A percentile compares a stretch with the other conserved stretches of the same genome.
phyloP scores from a whole-genome alignment of 2,329 filamentous ascomycete genomes.

The Aspergillus clavatus region DNA sequence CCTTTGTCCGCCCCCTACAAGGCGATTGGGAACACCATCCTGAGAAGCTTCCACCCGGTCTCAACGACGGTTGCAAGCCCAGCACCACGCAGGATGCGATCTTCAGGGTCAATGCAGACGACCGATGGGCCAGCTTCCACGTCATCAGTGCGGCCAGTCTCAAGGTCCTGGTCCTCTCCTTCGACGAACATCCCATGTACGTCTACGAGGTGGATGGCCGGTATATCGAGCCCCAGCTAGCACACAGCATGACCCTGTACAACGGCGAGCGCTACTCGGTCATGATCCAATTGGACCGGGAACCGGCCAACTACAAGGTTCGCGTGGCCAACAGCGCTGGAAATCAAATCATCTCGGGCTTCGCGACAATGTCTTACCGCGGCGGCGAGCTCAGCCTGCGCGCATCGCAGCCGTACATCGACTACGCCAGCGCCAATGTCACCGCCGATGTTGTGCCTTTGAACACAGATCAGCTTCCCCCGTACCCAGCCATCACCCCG shows the following conservation, averaged over 20 bases:
- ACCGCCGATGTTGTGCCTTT: constrained; percentile 43
- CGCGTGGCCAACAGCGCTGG: constrained; percentile 47
- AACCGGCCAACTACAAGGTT: constrained; percentile 37
- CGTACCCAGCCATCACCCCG: constrained; percentile 47
- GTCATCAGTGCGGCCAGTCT: constrained; percentile 51
- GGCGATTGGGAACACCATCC: constrained; percentile 12
- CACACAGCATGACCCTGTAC: constrained; percentile 29
- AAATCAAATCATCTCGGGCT: constrained; percentile 52
- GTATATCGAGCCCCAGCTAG: constrained; percentile 38
- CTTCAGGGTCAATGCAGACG: constrained; percentile 36
- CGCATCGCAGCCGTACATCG: constrained; percentile 39
- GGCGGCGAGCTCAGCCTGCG: constrained; percentile 34
- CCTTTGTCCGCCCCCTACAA: constrained; percentile 8
- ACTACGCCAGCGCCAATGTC: constrained; percentile 44
- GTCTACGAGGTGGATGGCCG: constrained; percentile 43
- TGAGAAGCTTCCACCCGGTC: constrained; percentile 20
- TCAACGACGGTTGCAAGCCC: constrained; percentile 41
- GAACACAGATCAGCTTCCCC: constrained; percentile 38
- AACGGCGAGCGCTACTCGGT: constrained; percentile 40
- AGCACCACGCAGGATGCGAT: constrained; percentile 44
- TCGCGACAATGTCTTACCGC: constrained; percentile 41
- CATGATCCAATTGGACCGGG: constrained; percentile 41
- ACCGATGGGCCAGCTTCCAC: constrained; percentile 52
- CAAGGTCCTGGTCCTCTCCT: constrained; percentile 45
- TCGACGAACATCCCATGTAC: constrained; percentile 43